These are phyloP conservation scores for Rutstroemia sydowiana DNA, from an alignment of 2,329 filamentous ascomycete genomes.

Conservation along the genomic window DNA sequence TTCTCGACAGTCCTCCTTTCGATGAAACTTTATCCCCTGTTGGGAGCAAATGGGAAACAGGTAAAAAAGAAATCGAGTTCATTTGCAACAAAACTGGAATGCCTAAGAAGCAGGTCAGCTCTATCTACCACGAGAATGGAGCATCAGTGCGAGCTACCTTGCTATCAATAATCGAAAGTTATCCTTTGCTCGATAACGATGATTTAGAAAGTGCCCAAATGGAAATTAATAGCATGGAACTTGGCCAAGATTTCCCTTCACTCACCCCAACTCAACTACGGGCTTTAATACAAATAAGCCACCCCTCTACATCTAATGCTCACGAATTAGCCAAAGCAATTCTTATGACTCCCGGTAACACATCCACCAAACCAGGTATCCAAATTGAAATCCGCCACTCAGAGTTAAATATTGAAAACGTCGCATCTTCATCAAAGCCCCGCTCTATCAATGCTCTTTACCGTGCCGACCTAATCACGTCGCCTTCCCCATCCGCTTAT, in stretches of 20 bases:
- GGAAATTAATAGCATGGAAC: slow-evolving; percentile 43
- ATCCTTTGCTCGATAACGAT: slow-evolving; percentile 29
- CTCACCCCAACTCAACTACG: slow-evolving; percentile 41
- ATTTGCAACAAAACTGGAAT: slow-evolving; percentile 45
- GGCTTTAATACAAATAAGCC: slow-evolving; percentile 48
- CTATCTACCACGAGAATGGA: slow-evolving; percentile 53
- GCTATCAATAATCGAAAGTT: slow-evolving; percentile 35
- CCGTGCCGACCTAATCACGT: background rate
- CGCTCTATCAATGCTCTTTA: slow-evolving; percentile 10
- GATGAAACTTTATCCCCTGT: background rate
- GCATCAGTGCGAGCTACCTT: slow-evolving; percentile 50
- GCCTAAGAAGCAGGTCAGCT: slow-evolving; percentile 42
- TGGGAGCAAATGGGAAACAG: slow-evolving; percentile 51
- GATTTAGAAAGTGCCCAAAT: slow-evolving; percentile 36
- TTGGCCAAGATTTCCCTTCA: slow-evolving; percentile 46
- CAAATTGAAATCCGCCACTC: slow-evolving; percentile 26
- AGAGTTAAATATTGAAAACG: slow-evolving; percentile 17
- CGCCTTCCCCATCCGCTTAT: background rate
- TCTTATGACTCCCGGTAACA: slow-evolving; percentile 23
- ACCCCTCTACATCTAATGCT: slow-evolving; percentile 49
- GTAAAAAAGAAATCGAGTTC: slow-evolving; percentile 51
- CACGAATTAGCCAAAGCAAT: slow-evolving; percentile 53
- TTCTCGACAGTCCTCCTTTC: slow-evolving; percentile 3
- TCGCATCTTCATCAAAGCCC: slow-evolving; percentile 3
- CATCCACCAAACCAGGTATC: slow-evolving; percentile 14